Evolutionary conservation across 2,329 filamentous ascomycete species (phyloP).

Genomic region (Incumbomyces lentus): DNA sequence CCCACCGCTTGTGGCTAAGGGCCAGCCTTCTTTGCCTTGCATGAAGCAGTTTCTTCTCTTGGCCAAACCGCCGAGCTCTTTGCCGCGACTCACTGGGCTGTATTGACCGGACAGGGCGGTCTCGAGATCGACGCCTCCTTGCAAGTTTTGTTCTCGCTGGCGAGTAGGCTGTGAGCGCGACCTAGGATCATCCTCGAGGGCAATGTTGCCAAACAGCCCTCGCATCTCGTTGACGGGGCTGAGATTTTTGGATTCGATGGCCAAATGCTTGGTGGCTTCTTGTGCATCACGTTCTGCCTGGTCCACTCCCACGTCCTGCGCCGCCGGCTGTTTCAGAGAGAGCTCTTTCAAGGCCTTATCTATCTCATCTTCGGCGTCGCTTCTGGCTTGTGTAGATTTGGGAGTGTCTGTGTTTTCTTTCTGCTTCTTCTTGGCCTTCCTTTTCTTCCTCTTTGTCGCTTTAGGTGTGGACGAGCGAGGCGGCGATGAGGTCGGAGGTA

Average conservation of each 20-base stretch:
- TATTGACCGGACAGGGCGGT: constrained; percentile 46
- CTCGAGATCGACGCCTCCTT: constrained; percentile 39
- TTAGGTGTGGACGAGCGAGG: constrained; percentile 18
- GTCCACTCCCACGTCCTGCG: constrained; percentile 9
- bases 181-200: constrained; percentile 48
- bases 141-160: constrained; percentile 49
- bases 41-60: constrained; percentile 73
- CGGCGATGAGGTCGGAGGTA: constrained; percentile 13
- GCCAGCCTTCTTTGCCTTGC: constrained; percentile 81
- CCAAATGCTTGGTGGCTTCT: constrained; percentile 45
- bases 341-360: constrained; percentile 54
- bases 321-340: constrained; percentile 32
- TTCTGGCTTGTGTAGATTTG: constrained; percentile 16
- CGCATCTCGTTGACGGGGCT: constrained; percentile 90
- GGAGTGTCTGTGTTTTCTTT: constrained; percentile 29
- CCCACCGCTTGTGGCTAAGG: constrained; percentile 65
- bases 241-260: constrained; percentile 60
- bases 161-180: constrained; percentile 35
- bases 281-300: constrained; percentile 25
- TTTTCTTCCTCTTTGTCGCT: constrained; percentile 37
- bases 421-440: constrained; percentile 52
- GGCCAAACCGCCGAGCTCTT: constrained; percentile 59
- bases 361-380: constrained; percentile 50
- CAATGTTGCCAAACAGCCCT: constrained; percentile 57
- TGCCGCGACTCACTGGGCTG: constrained; percentile 45